These are phyloP conservation scores for Ophioceras dolichostomum DNA, from an alignment of 2,329 filamentous ascomycete genomes.

Conservation along the genomic window DNA sequence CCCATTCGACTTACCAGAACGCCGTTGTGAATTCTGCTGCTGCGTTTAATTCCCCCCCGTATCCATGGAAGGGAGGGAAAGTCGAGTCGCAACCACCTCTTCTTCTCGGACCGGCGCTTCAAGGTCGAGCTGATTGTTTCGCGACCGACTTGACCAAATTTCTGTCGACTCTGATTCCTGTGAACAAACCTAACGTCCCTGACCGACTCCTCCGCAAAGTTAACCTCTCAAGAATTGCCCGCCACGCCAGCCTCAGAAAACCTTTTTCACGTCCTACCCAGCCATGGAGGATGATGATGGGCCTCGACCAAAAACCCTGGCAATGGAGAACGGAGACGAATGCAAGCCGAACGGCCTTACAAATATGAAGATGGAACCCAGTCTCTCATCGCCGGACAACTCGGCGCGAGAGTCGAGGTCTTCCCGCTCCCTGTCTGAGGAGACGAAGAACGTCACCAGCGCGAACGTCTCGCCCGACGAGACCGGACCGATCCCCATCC, in stretches of 20 bases:
- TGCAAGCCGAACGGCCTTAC: constrained; percentile 26
- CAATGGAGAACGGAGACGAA: constrained; percentile 23
- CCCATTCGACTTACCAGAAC: too few species aligned
- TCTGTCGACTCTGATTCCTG: too few species aligned
- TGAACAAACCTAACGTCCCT: background rate
- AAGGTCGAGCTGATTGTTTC: constrained; percentile 21
- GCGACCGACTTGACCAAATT: background rate
- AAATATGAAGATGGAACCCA: constrained; percentile 2
- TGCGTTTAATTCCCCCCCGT: too few species aligned
- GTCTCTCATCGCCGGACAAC: background rate
- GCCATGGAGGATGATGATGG: background rate
- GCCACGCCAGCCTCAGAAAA: background rate
- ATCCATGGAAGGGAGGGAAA: too few species aligned
- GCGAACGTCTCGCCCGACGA: constrained; percentile 35
- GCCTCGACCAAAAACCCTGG: constrained; percentile 3
- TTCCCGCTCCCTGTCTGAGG: constrained; percentile 30
- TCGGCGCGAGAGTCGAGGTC: constrained; percentile 19
- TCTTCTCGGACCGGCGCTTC: constrained; percentile 9
- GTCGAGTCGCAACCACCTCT: too few species aligned
- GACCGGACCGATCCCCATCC: constrained; percentile 45
- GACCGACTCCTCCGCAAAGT: background rate
- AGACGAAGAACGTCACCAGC: constrained; percentile 29
- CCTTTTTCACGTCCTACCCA: background rate
- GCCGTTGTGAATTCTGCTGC: too few species aligned
- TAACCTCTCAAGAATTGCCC: too few species aligned